phyloP scores from a whole-genome alignment of 176 grass and related monocot species.

The Bolboschoenus planiculmis region DNA sequence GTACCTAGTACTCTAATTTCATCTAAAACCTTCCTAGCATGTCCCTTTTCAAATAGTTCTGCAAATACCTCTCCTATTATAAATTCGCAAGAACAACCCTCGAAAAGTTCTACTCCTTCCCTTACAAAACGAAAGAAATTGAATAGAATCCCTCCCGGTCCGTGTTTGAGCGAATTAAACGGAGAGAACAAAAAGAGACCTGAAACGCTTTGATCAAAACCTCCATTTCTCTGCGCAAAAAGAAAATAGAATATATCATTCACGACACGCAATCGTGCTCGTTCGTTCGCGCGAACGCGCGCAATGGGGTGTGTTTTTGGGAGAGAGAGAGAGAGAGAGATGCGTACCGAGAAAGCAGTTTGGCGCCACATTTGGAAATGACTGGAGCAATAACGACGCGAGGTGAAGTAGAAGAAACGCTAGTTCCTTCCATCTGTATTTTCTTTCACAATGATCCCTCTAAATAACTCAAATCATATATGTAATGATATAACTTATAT shows the following conservation, averaged over 20 bases:
- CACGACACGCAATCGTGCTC: background rate
- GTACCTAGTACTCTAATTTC: background rate
- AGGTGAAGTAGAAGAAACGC: no score
- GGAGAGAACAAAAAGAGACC: background rate
- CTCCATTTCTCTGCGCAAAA: background rate
- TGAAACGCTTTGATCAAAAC: background rate
- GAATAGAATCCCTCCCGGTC: background rate
- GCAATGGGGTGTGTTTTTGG: background rate
- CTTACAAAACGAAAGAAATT: background rate
- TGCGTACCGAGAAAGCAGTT: background rate
- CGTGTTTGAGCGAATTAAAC: background rate
- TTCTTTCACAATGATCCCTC: background rate
- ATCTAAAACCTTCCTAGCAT: background rate
- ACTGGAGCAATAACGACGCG: background rate
- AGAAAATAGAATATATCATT: background rate
- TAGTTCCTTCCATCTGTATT: background rate
- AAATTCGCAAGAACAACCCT: background rate
- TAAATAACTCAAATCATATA: background rate
- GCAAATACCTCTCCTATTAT: background rate
- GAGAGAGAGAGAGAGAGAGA: background rate
- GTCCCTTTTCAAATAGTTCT: background rate
- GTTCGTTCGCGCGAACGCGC: background rate
- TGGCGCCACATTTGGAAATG: background rate
- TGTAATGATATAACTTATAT: no score
- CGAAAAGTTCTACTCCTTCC: background rate